Percentiles rank a stretch among this genome's conserved stretches.
These are phyloP conservation scores for Neotropicomus parvogracilis DNA, from an alignment of 1,284 basidiomycete genomes.

Conservation along the genomic window DNA sequence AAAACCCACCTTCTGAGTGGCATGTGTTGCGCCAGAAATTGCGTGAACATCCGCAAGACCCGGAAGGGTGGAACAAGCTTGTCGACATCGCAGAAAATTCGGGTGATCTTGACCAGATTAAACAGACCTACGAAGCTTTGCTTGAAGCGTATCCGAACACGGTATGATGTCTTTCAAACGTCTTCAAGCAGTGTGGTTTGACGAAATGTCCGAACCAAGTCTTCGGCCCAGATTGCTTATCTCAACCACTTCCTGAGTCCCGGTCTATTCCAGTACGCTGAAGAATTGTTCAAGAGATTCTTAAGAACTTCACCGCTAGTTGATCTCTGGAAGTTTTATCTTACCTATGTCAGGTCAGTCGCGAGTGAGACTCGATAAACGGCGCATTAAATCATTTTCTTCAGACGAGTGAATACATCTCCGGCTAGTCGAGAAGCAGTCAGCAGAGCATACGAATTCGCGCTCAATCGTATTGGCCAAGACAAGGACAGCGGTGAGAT, in stretches of 20 bases:
- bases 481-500: slow-evolving; percentile 75
- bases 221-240: slow-evolving; percentile 76
- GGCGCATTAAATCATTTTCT: slow-evolving; percentile 13
- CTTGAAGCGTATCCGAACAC: slow-evolving; percentile 67
- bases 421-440: slow-evolving; percentile 68
- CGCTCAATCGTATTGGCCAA: slow-evolving; percentile 85
- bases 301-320: slow-evolving; percentile 79
- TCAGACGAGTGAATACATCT: slow-evolving; percentile 53
- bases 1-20: slow-evolving; percentile 46
- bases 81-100: slow-evolving; percentile 56
- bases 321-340: slow-evolving; percentile 84
- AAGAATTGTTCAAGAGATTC: slow-evolving; percentile 78
- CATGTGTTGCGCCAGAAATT: slow-evolving; percentile 44
- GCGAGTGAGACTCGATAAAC: slow-evolving; percentile 5
- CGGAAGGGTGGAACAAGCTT: slow-evolving; percentile 59
- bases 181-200: slow-evolving; percentile 27
- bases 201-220: slow-evolving; percentile 41
- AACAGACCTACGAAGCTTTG: slow-evolving; percentile 63
- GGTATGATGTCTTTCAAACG: slow-evolving; percentile 37
- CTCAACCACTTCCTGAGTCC: slow-evolving; percentile 74
- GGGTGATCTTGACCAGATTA: slow-evolving; percentile 60
- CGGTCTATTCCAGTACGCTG: slow-evolving; percentile 64
- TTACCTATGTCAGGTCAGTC: slow-evolving; percentile 75
- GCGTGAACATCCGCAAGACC: slow-evolving; percentile 52
- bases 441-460: slow-evolving; percentile 91